phyloP scores from a whole-genome alignment of 768 basidiomycete genomes.

The Tephrocybe sp. region DNA sequence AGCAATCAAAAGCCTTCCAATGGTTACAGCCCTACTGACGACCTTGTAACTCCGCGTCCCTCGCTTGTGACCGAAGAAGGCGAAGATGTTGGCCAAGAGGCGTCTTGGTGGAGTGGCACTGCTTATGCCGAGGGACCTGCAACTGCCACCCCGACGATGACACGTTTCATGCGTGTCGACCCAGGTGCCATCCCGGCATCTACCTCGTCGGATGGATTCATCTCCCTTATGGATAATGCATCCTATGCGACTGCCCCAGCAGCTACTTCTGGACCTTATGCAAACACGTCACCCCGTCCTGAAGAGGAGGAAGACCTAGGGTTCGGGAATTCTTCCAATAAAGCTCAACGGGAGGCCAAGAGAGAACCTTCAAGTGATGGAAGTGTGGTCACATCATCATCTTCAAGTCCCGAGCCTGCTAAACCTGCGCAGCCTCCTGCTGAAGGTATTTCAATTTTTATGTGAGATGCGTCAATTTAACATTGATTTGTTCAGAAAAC shows the following conservation, averaged over 20 bases:
- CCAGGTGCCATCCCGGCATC: slow-evolving; percentile 36
- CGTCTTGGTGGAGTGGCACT: slow-evolving; percentile 65
- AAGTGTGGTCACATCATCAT: slow-evolving; percentile 21
- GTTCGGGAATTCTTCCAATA: slow-evolving; percentile 69
- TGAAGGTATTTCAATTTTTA: slow-evolving; percentile 22
- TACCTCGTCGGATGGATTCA: slow-evolving; percentile 58
- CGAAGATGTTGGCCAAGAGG: slow-evolving; percentile 36
- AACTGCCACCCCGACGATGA: slow-evolving; percentile 62
- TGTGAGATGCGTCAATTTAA: not conserved
- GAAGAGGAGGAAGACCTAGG: slow-evolving; percentile 81
- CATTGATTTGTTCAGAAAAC: slow-evolving; percentile 6
- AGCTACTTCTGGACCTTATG: slow-evolving; percentile 15
- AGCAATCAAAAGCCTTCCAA: slow-evolving; percentile 35
- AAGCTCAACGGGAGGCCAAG: slow-evolving; percentile 22
- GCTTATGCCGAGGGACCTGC: slow-evolving; percentile 31
- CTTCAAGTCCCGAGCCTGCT: slow-evolving; percentile 5
- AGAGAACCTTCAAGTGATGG: slow-evolving; percentile 28
- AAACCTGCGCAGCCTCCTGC: slow-evolving; percentile 17
- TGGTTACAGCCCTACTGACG: slow-evolving; percentile 30
- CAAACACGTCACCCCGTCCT: slow-evolving; percentile 11
- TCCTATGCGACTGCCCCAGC: slow-evolving; percentile 37
- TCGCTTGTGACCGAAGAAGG: slow-evolving; percentile 26
- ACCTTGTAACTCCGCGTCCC: slow-evolving; percentile 31
- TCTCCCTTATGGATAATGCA: slow-evolving; percentile 77
- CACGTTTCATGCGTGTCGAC: slow-evolving; percentile 60